Evolutionary conservation across 2,329 filamentous ascomycete genomes (phyloP), one percentile per base, ranked within the genome.

Genomic region (Trichophyton rubrum): DNA sequence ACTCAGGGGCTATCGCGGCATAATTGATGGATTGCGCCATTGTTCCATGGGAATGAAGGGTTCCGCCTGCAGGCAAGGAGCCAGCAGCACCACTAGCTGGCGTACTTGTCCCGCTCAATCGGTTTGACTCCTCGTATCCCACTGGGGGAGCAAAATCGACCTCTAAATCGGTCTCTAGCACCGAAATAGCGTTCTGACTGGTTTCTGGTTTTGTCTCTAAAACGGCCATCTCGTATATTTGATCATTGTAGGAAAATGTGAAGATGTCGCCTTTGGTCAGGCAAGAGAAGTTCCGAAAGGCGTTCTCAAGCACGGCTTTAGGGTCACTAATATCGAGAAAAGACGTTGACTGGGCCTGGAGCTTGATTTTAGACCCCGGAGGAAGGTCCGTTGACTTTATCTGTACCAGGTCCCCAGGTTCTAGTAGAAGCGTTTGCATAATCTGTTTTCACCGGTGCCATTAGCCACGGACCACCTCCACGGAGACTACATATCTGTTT

Each of bases 21-120:
- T 97, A 99, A 78, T 96, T 96, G 78, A 99, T 97, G n/a, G 90
- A 84, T 68, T 96, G 90, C 0, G 93, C 91, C 93, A 99, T 99
- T 63, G 86, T 91, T 9, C 93, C 93, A 68, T 95, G 89, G 63
- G 80, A 84, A 73, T 95, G 90, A 24, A 96, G 74, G 15, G 87
- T 76, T 3, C 91, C 89, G 30, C 90, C 88, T 1, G 82, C 78
- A 6, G 87, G 86, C 62, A 88, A 73, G 11, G 60, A 69, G 56
- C 74, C 75, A 60, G 80, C 78, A 3, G 75, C 78, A 47, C 38
- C 24, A 68, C 87, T 93, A 58, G 85, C 79, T 1, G 91, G 90
- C 15, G 91, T 96, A 74, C 86, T 92, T 17, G 90, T 91, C n/a
- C 91, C 91, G 66, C 88, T 93, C 27, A 72, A 74, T 62, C 82